Percentiles rank a stretch among this genome's conserved stretches.
Evolutionary conservation across 1,139 yeast species (phyloP).

Genomic region (Suhomyces terraborum): DNA sequence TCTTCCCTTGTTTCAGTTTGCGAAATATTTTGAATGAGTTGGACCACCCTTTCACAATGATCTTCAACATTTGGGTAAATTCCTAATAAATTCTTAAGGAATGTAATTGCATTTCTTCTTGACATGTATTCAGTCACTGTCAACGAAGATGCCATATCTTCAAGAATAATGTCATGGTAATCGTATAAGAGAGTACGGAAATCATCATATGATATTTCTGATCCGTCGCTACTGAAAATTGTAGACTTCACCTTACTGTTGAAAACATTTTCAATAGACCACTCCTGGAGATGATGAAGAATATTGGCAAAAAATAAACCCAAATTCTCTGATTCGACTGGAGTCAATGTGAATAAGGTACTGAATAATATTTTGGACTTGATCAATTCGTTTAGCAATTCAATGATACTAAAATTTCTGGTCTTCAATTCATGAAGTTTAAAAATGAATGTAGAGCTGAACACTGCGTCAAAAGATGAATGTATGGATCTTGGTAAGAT

Average conservation of each 20-base stretch:
- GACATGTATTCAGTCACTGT: slow-evolving; percentile 71
- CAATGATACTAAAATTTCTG: slow-evolving; percentile 45
- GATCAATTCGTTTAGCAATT: slow-evolving; percentile 53
- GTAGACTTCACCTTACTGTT: slow-evolving; percentile 10
- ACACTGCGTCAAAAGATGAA: slow-evolving; percentile 85
- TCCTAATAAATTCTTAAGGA: slow-evolving; percentile 66
- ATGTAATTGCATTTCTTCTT: slow-evolving; percentile 76
- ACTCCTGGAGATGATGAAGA: slow-evolving; percentile 46
- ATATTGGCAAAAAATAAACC: slow-evolving; percentile 72
- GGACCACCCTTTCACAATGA: slow-evolving; percentile 60
- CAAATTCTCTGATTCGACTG: slow-evolving; percentile 77
- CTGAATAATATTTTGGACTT: slow-evolving; percentile 53
- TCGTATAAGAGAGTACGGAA: slow-evolving; percentile 49
- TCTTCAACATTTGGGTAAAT: slow-evolving; percentile 70
- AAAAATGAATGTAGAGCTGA: slow-evolving; percentile 61
- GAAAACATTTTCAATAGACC: slow-evolving; percentile 38
- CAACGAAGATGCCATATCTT: slow-evolving; percentile 52
- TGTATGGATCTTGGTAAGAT: slow-evolving; percentile 75
- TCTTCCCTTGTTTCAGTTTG: slow-evolving; percentile 72
- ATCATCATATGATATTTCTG: slow-evolving; percentile 30
- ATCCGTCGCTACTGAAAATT: slow-evolving; percentile 15
- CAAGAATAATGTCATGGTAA: slow-evolving; percentile 56
- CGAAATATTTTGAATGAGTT: slow-evolving; percentile 51
- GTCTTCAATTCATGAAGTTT: slow-evolving; percentile 47
- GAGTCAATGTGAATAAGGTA: slow-evolving; percentile 69